Evolutionary conservation across 306 rosid genomes (phyloP), one percentile per base, ranked within the genome.

Genomic region (Cercis canadensis): DNA sequence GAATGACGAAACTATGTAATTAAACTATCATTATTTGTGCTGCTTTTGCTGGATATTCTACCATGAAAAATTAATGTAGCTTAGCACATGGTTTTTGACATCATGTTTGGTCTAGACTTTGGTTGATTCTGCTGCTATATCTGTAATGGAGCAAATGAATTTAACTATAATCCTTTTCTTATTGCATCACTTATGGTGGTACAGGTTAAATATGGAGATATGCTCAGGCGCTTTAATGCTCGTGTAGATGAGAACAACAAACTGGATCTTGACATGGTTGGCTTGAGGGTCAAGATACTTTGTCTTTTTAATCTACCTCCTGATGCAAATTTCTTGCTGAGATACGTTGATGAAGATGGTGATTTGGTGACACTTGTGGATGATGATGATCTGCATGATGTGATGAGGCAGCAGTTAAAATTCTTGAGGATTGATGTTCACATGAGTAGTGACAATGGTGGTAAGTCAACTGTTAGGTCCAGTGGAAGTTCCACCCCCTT

Each of bases 321-420:
- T 32, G 97, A 85, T 66, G 80, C 87, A 29, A 81, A 86, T 59
- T 54, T 87, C 3, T 67, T 45, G 31, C 58, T 95, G 84, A 86
- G 88, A 19, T 95, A 95, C 70, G 47, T 85, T 14, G 99, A 95
- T 43, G 99, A 95, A 81, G 99, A 95, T 75, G 99, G 97, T 1
- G 99, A 95, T 82, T 46, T 70, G 19, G 97, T 95, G 57, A 77
- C 95, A 17, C 84, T 95, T 1, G 92, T 81, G 58, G 92, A 89
- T 58, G 96, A 89, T 37, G 89, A 83, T 68, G 99, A 95, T 83
- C 82, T 95, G 62, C 77, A 24, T 63, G 99, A 95, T 61, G 83
- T 81, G 72, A 75, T 82, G 96, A 82, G 72, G 74, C 99, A 95
- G 80, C 36, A 59, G 19, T 72, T 95, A 52, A 89, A 81, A 49